phyloP scores from a whole-genome alignment of 169 alveolate species.

The Pseudocohnilembus persalinus region DNA sequence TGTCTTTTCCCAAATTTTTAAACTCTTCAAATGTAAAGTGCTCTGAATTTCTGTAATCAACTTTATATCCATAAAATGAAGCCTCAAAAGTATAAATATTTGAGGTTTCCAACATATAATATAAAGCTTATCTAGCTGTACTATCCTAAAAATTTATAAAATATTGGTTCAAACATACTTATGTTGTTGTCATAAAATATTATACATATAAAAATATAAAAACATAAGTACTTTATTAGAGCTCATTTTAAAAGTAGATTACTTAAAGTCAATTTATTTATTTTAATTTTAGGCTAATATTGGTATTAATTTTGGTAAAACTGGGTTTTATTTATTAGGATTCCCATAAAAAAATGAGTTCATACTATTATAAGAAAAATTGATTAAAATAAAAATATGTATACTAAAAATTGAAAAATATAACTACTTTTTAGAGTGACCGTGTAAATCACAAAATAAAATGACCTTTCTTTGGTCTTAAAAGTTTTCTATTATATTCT shows the following conservation, averaged over 20 bases:
- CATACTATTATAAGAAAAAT: background rate
- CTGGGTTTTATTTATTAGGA: constrained; percentile 40
- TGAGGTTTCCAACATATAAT: background rate
- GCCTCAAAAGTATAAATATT: background rate
- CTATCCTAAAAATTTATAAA: background rate
- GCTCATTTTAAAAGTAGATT: constrained; percentile 38
- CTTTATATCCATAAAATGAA: background rate
- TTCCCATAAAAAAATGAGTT: constrained; percentile 66
- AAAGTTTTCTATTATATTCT: constrained; percentile 60
- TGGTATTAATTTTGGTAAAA: constrained; percentile 58
- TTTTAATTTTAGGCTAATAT: constrained; percentile 51
- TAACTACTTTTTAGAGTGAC: constrained; percentile 69
- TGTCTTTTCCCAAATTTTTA: background rate
- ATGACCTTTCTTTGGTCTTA: constrained; percentile 45
- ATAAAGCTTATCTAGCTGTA: background rate
- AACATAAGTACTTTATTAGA: background rate
- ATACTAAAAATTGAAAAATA: background rate
- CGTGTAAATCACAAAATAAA: constrained; percentile 76
- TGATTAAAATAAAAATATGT: background rate
- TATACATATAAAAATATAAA: too few relatives aligned
- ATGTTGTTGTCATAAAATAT: too few relatives aligned
- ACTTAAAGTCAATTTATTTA: constrained; percentile 40
- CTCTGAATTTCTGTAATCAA: background rate
- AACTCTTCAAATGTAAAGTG: background rate
- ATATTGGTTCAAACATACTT: too few relatives aligned